Evolutionary conservation across 202 grass and related monocot species (phyloP).

Genomic region (Carex sylvatica): DNA sequence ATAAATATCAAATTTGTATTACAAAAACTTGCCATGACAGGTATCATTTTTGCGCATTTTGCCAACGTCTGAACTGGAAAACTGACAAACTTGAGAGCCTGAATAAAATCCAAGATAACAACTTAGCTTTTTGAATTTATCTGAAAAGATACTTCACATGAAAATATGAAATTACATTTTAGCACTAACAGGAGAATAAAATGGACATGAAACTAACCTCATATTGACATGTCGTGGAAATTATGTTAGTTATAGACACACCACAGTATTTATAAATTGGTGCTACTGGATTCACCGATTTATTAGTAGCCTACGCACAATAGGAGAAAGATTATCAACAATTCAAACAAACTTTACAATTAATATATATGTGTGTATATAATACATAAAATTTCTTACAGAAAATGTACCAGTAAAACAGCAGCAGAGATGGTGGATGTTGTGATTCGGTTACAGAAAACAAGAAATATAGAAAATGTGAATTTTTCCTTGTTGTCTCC

Average conservation of each 20-base stretch:
- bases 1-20: neutral
- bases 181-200: constrained; percentile 2
- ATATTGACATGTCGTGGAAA: constrained; percentile 96
- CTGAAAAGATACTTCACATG: neutral
- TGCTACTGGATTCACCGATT: constrained; percentile 69
- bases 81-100: constrained; percentile 98
- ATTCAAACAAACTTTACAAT: neutral
- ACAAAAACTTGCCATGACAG: constrained; percentile 72
- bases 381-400: neutral
- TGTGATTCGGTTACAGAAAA: constrained; percentile 86
- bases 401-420: constrained; percentile 57
- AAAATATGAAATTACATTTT: neutral
- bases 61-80: constrained; percentile 97
- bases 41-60: constrained; percentile 99
- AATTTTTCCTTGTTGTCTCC: constrained; percentile 74
- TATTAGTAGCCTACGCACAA: constrained; percentile 64
- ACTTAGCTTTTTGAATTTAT: constrained; percentile 8
- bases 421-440: constrained; percentile 80
- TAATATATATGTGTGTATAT: neutral
- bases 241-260: constrained; percentile 87
- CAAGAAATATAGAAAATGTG: constrained; percentile 91
- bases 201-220: constrained; percentile 49
- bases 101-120: constrained; percentile 26
- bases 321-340: constrained; percentile 16
- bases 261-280: constrained; percentile 75